Evolutionary conservation across 1,139 yeast species (phyloP), one percentile per base, ranked within the genome.

Genomic region (Geotrichum cucujoidarum): DNA sequence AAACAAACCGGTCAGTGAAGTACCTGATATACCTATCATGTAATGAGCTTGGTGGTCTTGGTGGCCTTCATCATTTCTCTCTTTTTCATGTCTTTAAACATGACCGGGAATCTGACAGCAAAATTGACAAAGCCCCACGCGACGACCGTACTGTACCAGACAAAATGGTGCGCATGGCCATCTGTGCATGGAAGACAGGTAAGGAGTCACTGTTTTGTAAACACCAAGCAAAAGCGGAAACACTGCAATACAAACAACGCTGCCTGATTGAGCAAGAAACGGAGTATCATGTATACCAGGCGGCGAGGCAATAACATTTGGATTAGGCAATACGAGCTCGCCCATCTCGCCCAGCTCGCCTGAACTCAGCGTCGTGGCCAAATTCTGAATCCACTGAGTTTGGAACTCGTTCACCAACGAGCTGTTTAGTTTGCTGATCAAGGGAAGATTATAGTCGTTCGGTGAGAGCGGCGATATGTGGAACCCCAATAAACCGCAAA

Each of bases 211-310:
- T 88, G 61, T 80, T 41, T 78, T 65, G 63, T 74, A 83, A 54
- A 82, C 79, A 18, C 62, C 58, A 3, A 79, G 78, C 32, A 77
- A 74, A 55, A 77, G 73, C 1, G 95, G 80, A 48, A 85, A 66
- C 63, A 87, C 80, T 55, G 86, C 76, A 62, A 83, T 71, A 64
- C 80, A 86, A 64, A 87, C 83, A 50, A 83, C 71, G 43, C 95
- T 95, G 55, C 85, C 81, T 62, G 83, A 87, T 5, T 78, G 64
- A 1, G 89, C 87, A 0, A 87, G 88, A 18, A 73, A 57, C 21
- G 81, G 61, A 2, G 76, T 78, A 2, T 77, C 68, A 55, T 78
- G 70, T 1, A 66, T 65, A 50, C 66, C 72, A 1, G 87, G 85
- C 21, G 74, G 70, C 45, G 71, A 63, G 45, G 35, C 48, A 35